Base-by-base conservation (phyloP, 129 eudicot species). In the Mikania micrantha region DNA sequence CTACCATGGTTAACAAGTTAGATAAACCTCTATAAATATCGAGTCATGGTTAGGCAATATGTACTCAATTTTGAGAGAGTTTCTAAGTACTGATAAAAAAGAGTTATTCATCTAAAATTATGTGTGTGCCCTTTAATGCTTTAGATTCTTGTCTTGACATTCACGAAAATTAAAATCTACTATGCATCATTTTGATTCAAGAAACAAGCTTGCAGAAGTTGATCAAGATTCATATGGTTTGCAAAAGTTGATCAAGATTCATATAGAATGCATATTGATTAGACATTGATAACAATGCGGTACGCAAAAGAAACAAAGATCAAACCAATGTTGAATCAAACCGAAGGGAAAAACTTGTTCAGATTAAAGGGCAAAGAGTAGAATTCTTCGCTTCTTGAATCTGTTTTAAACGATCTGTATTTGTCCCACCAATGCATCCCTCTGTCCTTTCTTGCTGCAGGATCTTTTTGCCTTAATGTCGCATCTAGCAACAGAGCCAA, bases 361-460 rank as follows among this genome's bases (percentile, higher is more conserved):
- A 93, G 99, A 79, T 87, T 86, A 76, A 86, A 82, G 60, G 99
- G 96, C 50, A 93, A 62, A 5, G 96, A 86, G 72, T 93, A 93
- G 77, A 93, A 89, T 77, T 93, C 99, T 64, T 88, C 92, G 27
- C 99, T 93, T 67, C 99, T 86, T 2, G 95, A 74, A 70, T 93
- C 99, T 1, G 96, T 86, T 79, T 89, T 89, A 74, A 80, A 93
- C 5, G 95, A 84, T 73, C 83, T 70, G 78, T 86, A 93, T 71
- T 80, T 86, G 62, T 88, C 90, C 96, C 95, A 93, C 99, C 99
- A 93, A 39, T 78, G 95, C 95, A 86, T 81, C 16, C 96, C 99
- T 64, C 99, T 79, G 57, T 93, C 99, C 64, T 93, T 93, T 77
- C 92, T 84, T 27, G 87, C 73, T 20, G 88, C 74, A 44, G 69